Evolutionary conservation across 345 rosid species (phyloP), one percentile per base, ranked within the genome.

Genomic region (Rhizophora apiculata): DNA sequence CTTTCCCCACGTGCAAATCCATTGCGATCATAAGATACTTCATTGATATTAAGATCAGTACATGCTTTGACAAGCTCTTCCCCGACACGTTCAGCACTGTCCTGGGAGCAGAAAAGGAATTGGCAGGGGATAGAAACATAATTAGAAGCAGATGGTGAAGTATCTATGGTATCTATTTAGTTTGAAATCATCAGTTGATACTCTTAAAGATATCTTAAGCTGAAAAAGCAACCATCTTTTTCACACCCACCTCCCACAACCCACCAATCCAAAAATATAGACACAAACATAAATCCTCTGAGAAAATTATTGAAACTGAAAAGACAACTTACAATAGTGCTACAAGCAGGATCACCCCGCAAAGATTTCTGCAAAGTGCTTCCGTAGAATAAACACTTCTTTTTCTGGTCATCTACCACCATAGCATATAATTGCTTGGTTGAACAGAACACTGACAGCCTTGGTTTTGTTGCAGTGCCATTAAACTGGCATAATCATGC

Each of bases 391-490:
- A 91, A 80, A 71, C 89, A 87, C 79, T 85, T 91, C 74, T 87
- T 89, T 86, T 88, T 91, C 51, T 72, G 81, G 69, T 91, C 97
- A 80, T 94, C 98, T 1, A 94, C 92, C 77, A 94, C 82, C 93
- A 87, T 83, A 9, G 92, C 97, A 67, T 91, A 91, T 29, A 94
- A 78, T 71, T 94, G 98, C 59, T 89, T 88, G 20, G 88, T 89
- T 24, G 96, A 91, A 80, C 96, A 89, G 85, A 94, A 94, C 22
- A 94, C 97, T 5, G 97, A 91, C 15, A 91, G 86, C 77, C 98
- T 82, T 56, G 97, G 97, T 32, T 82, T 91, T 58, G 71, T 69
- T 21, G 83, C 75, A 39, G 93, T 87, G 73, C 96, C 96, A 22
- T 82, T 87, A 64, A 85, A 89, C 96, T 89, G 80, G 29, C 67